phyloP scores from a whole-genome alignment of 1,284 basidiomycete genomes.

The Apiotrichum siamense region DNA sequence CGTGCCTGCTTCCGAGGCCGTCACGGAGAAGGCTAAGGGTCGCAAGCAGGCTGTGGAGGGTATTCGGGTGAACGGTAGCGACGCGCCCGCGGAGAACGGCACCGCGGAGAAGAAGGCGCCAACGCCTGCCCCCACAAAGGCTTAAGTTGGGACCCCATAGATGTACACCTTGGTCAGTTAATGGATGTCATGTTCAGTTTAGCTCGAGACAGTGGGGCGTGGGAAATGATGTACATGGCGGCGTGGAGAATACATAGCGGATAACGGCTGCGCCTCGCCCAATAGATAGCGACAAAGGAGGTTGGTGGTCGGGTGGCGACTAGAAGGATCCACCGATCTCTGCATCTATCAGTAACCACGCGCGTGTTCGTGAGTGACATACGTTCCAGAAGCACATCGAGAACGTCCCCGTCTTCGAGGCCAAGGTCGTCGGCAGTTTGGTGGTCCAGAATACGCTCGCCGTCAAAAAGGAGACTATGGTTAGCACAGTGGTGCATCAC shows the following conservation, averaged over 20 bases:
- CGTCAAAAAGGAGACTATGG: conserved; percentile 77
- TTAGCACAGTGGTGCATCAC: neutral
- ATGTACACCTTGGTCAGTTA: conserved; percentile 3
- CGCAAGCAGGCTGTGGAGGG: conserved; percentile 38
- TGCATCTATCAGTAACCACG: conserved; percentile 8
- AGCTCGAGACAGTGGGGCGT: neutral
- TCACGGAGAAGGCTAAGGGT: conserved; percentile 38
- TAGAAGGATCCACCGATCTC: conserved; percentile 34
- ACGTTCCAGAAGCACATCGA: conserved; percentile 92
- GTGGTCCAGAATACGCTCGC: conserved; percentile 70
- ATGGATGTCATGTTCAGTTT: neutral
- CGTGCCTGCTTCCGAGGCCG: conserved; percentile 42
- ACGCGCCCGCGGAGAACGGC: conserved; percentile 1
- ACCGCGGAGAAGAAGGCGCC: neutral
- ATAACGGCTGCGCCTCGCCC: no score
- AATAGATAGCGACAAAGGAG: no score
- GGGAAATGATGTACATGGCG: neutral
- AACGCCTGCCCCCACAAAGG: neutral
- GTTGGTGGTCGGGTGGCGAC: neutral
- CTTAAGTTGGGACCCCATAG: neutral
- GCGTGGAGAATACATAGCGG: neutral
- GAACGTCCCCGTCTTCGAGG: conserved; percentile 77
- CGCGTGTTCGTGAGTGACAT: conserved; percentile 44
- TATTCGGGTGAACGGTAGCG: conserved; percentile 30
- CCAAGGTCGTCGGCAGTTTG: conserved; percentile 76